A percentile compares a stretch with the other conserved stretches of the same genome.
These are phyloP conservation scores for Incumbomyces lentus DNA, from an alignment of 2,329 filamentous ascomycete species.

Conservation along the genomic window DNA sequence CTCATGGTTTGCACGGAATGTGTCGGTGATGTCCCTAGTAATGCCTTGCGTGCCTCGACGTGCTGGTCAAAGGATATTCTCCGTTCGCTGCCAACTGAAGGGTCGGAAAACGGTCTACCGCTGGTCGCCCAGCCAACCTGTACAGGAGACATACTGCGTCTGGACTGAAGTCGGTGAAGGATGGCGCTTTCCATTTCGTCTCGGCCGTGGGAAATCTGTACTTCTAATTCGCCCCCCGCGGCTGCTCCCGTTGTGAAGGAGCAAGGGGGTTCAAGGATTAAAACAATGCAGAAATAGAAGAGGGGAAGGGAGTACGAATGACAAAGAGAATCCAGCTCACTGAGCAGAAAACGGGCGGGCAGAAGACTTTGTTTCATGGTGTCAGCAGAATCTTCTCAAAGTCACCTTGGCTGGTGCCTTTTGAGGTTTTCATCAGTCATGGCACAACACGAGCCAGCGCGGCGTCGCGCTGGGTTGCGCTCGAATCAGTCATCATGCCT, in stretches of 20 bases:
- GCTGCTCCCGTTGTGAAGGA: neutral
- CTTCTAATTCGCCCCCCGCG: neutral
- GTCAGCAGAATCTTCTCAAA: conserved; percentile 3
- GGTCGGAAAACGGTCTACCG: neutral
- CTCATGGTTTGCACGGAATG: conserved; percentile 7
- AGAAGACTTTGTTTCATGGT: conserved; percentile 1
- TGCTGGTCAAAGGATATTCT: conserved; percentile 2
- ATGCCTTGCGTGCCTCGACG: neutral
- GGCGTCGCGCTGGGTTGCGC: too few species aligned
- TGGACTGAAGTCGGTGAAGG: conserved; percentile 4
- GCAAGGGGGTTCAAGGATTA: neutral
- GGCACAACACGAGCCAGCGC: neutral
- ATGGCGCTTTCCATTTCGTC: conserved; percentile 4
- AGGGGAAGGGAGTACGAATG: conserved; percentile 5
- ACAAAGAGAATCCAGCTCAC: conserved; percentile 7
- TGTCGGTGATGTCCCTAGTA: neutral
- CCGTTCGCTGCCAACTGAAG: neutral
- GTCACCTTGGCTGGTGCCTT: neutral
- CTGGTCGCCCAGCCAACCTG: neutral
- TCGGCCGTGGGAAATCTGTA: neutral
- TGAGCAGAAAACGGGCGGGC: neutral
- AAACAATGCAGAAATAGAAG: neutral
- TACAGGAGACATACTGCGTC: neutral
- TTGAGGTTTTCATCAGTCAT: conserved; percentile 3
- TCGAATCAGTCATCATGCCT: neutral